A percentile compares a stretch with the other conserved stretches of the same genome.
These are phyloP conservation scores for Podosphaera leucotricha DNA, from an alignment of 2,329 filamentous ascomycete species.

Conservation along the genomic window DNA sequence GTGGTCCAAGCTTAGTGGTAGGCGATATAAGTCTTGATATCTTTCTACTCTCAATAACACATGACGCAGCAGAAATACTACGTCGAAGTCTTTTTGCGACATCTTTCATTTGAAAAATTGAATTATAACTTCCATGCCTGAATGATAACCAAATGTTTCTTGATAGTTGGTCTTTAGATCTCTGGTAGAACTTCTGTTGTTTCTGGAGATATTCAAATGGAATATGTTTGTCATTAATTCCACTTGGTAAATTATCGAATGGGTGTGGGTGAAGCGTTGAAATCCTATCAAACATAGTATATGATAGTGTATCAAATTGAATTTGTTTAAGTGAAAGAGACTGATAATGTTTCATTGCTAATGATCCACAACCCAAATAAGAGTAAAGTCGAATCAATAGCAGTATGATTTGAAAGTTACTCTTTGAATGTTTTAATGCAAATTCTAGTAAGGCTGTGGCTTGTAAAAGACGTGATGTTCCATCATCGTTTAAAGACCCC, in stretches of 20 bases:
- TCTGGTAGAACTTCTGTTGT: slow-evolving; percentile 12
- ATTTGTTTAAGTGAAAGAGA: slow-evolving; percentile 19
- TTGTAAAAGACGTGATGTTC: slow-evolving; percentile 11
- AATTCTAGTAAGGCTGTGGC: slow-evolving; percentile 15
- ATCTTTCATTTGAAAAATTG: slow-evolving; percentile 14
- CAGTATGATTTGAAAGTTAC: slow-evolving; percentile 19
- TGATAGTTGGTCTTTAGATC: slow-evolving; percentile 9
- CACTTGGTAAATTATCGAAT: slow-evolving; percentile 8
- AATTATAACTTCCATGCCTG: slow-evolving; percentile 15
- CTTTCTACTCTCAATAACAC: slow-evolving; percentile 12
- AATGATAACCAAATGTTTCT: slow-evolving; percentile 14
- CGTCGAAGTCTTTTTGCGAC: slow-evolving; percentile 10
- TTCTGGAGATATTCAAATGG: slow-evolving; percentile 11
- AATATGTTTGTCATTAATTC: slow-evolving; percentile 4
- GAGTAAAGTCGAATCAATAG: slow-evolving; percentile 18
- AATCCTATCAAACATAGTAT: slow-evolving; percentile 18
- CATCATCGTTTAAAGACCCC: slow-evolving; percentile 4
- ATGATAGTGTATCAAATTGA: slow-evolving; percentile 19
- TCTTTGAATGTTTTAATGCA: slow-evolving; percentile 15
- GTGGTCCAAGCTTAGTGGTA: slow-evolving; percentile 2
- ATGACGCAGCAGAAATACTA: slow-evolving; percentile 10
- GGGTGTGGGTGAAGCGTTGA: slow-evolving; percentile 18
- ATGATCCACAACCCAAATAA: slow-evolving; percentile 17
- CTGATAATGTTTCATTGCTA: slow-evolving; percentile 17
- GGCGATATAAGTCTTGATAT: slow-evolving; percentile 11